Base-by-base conservation (phyloP, 2,329 filamentous ascomycete genomes). In the Fusarium dlaminii region DNA sequence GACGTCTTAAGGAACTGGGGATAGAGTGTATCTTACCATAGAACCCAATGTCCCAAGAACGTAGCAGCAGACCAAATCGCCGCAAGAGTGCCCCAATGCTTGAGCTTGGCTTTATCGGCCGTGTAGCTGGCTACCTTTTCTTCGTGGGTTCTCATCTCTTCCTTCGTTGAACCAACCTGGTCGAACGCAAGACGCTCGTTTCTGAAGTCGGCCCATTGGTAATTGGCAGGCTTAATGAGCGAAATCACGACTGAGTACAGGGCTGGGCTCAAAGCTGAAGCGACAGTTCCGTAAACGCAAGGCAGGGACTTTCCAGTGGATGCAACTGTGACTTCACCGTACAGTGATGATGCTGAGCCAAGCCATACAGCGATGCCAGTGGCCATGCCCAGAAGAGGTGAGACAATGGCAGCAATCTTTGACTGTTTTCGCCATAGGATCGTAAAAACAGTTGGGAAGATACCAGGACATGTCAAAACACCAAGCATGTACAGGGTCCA, bases 401-500 rank as follows among this genome's bases (percentile, higher is more conserved):
- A 83, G 8, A 87, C 76, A 20, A 89, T 84, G 2, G 87, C 87
- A 0, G 87, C 87, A 0, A 80, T 77, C 56, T 81, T 85, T 51
- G 82, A 87, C 75, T 89, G 87, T 17, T 82, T 82, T 40, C 82
- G 82, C 87, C 87, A 89, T 3, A 89, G 80, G 24, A 89, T 85
- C 0, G 87, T 87, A 61, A 88, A 88, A 0, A 84, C 82, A 11
- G 87, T 88, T 0, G 87, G 87, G 71, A 89, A 86, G 60, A 88
- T 87, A 0, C 87, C 87, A 0, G 87, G 86, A 40, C 86, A 88
- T 1, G 86, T 88, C 15, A 89, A 72, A 2, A 88, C 85, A 8
- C 87, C 86, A 0, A 89, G 83, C 86, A 89, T 87, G 69, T 89
- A 88, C 4, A 88, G 68, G 0, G 86, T 88, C 87, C 87, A 90